phyloP scores from a whole-genome alignment of 202 grass and related monocot genomes.

The Zizania palustris region DNA sequence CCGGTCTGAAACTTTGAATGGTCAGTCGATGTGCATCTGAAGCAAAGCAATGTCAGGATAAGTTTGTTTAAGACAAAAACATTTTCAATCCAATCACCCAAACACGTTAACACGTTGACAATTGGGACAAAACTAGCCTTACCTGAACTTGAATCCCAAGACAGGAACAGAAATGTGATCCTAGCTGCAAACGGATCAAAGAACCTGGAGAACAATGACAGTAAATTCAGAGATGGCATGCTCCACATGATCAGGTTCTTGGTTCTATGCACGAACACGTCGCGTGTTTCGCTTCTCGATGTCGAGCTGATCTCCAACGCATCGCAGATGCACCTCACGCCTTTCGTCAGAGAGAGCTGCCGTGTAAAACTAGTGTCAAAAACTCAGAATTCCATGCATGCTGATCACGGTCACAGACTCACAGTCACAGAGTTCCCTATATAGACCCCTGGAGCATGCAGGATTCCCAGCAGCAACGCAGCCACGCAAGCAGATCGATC shows the following conservation, averaged over 20 bases:
- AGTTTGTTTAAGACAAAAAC: neutral
- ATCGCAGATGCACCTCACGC: neutral
- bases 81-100: neutral
- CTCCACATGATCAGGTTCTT: neutral
- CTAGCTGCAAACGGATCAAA: neutral
- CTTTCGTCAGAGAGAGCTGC: conserved; percentile 20
- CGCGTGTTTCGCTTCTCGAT: neutral
- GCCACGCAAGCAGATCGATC: neutral
- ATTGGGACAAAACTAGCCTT: neutral
- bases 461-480: neutral
- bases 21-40: neutral
- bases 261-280: neutral
- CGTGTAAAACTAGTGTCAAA: neutral
- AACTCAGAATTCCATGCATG: neutral
- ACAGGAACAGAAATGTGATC: neutral
- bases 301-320: neutral
- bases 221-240: neutral
- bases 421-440: conserved; percentile 8
- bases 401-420: too few relatives aligned
- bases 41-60: conserved; percentile 1
- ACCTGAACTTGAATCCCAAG: neutral
- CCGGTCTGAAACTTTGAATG: neutral
- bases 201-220: neutral
- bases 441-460: neutral
- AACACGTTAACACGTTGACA: neutral